phyloP scores from a whole-genome alignment of 805 yeast genomes.

The Dipodascus albidus region DNA sequence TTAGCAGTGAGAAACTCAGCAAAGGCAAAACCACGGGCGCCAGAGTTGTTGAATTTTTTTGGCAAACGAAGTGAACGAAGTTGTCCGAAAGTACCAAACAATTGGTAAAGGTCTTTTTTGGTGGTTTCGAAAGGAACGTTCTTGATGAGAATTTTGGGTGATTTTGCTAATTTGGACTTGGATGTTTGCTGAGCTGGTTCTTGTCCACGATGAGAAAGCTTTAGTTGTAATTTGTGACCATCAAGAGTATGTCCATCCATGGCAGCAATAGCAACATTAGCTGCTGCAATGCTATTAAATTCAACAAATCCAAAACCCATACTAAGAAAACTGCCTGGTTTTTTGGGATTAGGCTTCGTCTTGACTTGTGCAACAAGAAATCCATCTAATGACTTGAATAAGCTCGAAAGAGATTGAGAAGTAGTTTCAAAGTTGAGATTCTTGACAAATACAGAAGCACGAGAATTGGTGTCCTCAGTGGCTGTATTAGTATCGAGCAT shows the following conservation, averaged over 20 bases:
- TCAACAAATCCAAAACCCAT: conserved; percentile 99
- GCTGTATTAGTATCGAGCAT: conserved; percentile 31
- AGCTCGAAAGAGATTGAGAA: conserved; percentile 37
- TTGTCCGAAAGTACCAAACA: conserved; percentile 91
- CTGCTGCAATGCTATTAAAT: conserved; percentile 67
- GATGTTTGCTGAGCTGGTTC: conserved; percentile 18
- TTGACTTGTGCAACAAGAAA: conserved; percentile 74
- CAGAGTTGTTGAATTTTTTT: conserved; percentile 79
- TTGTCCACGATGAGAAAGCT: conserved; percentile 65
- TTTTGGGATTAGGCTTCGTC: conserved; percentile 78
- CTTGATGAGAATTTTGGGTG: conserved; percentile 77
- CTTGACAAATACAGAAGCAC: conserved; percentile 83
- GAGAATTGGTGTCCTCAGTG: conserved; percentile 49
- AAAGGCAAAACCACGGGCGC: conserved; percentile 93
- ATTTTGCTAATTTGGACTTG: conserved; percentile 19
- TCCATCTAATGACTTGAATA: conserved; percentile 66
- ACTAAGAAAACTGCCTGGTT: conserved; percentile 53
- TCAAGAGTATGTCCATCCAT: conserved; percentile 71
- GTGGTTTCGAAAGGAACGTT: conserved; percentile 95
- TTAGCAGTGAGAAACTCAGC: conserved; percentile 79
- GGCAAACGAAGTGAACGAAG: conserved; percentile 92
- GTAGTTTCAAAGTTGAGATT: conserved; percentile 83
- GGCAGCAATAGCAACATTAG: conserved; percentile 59
- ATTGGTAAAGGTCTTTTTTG: conserved; percentile 82
- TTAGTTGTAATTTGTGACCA: conserved; percentile 84